Evolutionary conservation across 169 alveolate species (phyloP).

Genomic region (Cryptosporidium viatorum): DNA sequence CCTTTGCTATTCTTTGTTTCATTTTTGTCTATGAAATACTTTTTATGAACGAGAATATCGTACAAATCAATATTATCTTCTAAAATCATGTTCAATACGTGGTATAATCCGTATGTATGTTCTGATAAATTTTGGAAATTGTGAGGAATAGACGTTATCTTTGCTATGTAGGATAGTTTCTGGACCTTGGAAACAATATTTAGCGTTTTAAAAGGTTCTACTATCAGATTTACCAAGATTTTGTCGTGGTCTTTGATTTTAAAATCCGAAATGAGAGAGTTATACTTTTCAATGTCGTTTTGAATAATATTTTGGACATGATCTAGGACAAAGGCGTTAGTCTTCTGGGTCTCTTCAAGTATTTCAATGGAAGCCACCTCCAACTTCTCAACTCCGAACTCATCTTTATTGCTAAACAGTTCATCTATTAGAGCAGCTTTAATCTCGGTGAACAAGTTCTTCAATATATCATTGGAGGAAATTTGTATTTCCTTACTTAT

Average conservation of each 20-base stretch:
- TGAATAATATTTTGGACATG: slow-evolving; percentile 14
- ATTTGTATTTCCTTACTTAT: background rate
- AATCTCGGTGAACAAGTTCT: background rate
- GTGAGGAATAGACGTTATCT: slow-evolving; percentile 29
- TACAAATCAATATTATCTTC: slow-evolving; percentile 19
- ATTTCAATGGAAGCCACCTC: background rate
- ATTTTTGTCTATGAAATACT: slow-evolving; percentile 1
- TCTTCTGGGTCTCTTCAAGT: background rate
- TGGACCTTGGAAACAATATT: slow-evolving; percentile 24
- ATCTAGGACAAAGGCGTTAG: background rate
- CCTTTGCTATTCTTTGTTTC: background rate
- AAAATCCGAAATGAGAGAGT: background rate
- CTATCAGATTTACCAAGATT: background rate
- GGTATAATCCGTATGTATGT: background rate
- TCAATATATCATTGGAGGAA: background rate
- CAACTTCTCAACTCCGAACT: slow-evolving; percentile 21
- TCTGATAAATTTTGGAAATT: background rate
- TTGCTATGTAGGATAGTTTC: slow-evolving; percentile 6
- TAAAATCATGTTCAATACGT: slow-evolving; percentile 4
- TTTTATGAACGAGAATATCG: slow-evolving; percentile 29
- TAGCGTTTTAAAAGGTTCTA: slow-evolving; percentile 14
- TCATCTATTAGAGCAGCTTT: background rate
- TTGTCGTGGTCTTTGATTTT: slow-evolving; percentile 1
- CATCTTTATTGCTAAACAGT: background rate
- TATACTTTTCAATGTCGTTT: background rate